Evolutionary conservation across 352 stramenopile genomes (phyloP).

Genomic region (Globisporangium cystogenes): DNA sequence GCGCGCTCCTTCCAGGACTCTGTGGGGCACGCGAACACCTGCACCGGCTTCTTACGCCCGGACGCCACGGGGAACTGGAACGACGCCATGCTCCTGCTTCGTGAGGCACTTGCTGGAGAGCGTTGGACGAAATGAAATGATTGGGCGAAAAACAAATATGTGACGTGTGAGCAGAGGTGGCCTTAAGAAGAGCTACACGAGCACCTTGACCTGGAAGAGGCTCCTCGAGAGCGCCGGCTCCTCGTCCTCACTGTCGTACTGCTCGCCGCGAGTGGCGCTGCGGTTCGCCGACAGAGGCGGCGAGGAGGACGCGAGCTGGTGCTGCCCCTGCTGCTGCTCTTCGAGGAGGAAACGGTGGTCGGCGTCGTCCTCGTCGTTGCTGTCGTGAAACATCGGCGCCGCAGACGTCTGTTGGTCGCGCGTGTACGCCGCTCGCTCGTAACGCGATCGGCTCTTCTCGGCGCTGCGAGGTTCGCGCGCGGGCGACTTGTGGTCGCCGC

Average conservation of each 20-base stretch:
- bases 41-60: constrained; percentile 70
- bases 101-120: too few species aligned
- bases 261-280: constrained; percentile 1
- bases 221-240: constrained; percentile 20
- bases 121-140: neutral
- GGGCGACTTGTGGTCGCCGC: constrained; percentile 2
- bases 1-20: constrained; percentile 67
- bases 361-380: too few species aligned
- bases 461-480: neutral
- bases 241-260: constrained; percentile 20
- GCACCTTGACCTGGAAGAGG: constrained; percentile 63
- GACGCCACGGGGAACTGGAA: constrained; percentile 71
- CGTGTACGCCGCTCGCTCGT: neutral
- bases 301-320: neutral
- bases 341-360: neutral
- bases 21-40: constrained; percentile 71
- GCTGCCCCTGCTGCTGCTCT: too few species aligned
- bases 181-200: constrained; percentile 25
- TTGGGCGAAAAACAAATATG: constrained; percentile 10
- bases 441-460: neutral
- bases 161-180: constrained; percentile 17
- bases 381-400: neutral
- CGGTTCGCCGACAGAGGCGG: neutral
- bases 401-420: neutral
- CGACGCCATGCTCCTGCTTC: constrained; percentile 21